Conservation (phyloP, 139 green algal genomes). For the Chlamydomonas asymmetrica region DNA sequence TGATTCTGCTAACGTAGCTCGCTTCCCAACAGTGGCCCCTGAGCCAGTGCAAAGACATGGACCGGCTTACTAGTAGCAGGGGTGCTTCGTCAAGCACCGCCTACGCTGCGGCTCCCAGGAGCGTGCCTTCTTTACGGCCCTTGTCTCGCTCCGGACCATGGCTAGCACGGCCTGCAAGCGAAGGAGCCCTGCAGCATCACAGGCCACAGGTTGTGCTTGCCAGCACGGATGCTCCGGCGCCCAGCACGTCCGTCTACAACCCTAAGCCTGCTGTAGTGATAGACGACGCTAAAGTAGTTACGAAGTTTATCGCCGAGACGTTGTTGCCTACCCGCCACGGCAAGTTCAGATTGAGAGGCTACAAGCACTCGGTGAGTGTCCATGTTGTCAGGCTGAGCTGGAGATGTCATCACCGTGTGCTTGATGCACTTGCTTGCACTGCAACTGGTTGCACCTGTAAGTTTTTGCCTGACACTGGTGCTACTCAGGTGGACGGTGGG, state of each 20-base stretch:
- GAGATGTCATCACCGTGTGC: not conserved
- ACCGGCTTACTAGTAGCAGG: too few relatives aligned
- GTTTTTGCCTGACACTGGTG: not conserved
- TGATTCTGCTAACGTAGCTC: too few relatives aligned
- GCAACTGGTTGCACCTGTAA: not conserved
- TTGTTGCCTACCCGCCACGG: slow-evolving; percentile 85
- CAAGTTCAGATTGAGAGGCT: slow-evolving; percentile 84
- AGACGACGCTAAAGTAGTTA: slow-evolving; percentile 41
- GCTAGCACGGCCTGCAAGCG: not conserved
- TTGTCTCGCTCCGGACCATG: too few relatives aligned
- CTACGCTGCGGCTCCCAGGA: too few relatives aligned
- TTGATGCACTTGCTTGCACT: not conserved
- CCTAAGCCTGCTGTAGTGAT: slow-evolving; percentile 11
- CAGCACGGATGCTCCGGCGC: not conserved
- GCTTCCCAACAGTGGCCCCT: too few relatives aligned
- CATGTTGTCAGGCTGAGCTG: not conserved
- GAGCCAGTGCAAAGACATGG: too few relatives aligned
- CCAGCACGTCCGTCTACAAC: not conserved
- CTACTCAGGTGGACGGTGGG: slow-evolving; percentile 73
- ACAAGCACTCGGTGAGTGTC: slow-evolving; percentile 81
- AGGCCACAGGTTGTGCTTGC: not conserved
- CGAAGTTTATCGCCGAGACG: slow-evolving; percentile 90
- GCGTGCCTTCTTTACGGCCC: too few relatives aligned
- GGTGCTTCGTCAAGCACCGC: too few relatives aligned
- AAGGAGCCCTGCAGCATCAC: not conserved